Conservation (phyloP, 169 alveolate species). For the Cryptosporidium tyzzeri region DNA sequence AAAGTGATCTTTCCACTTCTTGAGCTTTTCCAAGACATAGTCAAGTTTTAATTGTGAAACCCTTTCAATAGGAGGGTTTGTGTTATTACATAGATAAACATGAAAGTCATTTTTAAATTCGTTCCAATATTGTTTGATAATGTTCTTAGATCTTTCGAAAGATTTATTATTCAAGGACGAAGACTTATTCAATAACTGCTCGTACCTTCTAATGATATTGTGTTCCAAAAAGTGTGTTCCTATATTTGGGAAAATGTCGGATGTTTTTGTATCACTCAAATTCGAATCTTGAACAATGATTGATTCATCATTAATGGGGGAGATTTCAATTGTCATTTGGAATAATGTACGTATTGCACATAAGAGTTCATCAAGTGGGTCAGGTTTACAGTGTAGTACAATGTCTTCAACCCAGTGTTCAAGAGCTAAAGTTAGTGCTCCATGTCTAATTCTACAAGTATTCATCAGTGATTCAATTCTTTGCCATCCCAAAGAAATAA, state of each 20-base stretch:
- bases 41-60: slow-evolving; percentile 71
- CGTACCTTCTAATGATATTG: slow-evolving; percentile 76
- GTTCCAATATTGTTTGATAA: slow-evolving; percentile 75
- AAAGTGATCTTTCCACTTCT: slow-evolving; percentile 81
- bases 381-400: slow-evolving; percentile 81
- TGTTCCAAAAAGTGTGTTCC: slow-evolving; percentile 77
- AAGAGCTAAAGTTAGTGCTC: slow-evolving; percentile 66
- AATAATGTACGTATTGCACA: slow-evolving; percentile 81
- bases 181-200: slow-evolving; percentile 36
- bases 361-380: slow-evolving; percentile 79
- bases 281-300: not conserved
- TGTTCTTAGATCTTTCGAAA: slow-evolving; percentile 75
- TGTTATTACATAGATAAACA: slow-evolving; percentile 3
- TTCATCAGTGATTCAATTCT: slow-evolving; percentile 69
- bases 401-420: slow-evolving; percentile 79
- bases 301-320: slow-evolving; percentile 10
- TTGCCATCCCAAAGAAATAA: slow-evolving; percentile 70
- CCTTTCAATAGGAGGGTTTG: slow-evolving; percentile 21
- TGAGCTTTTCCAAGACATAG: slow-evolving; percentile 78
- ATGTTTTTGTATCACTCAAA: not conserved
- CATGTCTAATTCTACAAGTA: slow-evolving; percentile 51
- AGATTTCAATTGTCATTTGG: slow-evolving; percentile 78
- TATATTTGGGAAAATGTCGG: slow-evolving; percentile 73
- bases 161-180: slow-evolving; percentile 25
- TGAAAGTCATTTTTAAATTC: slow-evolving; percentile 77